Base-by-base conservation (phyloP, 345 rosid genomes). In the Punica granatum region DNA sequence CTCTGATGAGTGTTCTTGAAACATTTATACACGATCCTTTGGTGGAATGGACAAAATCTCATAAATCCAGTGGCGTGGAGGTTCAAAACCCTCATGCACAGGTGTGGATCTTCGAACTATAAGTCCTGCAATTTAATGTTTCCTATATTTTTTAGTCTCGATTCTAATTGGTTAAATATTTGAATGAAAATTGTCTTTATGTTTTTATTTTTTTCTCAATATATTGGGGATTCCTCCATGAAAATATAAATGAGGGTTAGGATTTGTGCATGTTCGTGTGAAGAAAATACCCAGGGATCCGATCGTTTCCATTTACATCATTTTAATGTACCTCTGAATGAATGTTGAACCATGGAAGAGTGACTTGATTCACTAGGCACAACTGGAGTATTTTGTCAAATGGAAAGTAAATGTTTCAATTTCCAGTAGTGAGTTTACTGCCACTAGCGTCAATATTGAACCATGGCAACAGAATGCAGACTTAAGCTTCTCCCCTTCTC, bases 11-110 rank as follows among this genome's bases (percentile, higher is more conserved):
- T 73, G 92, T 93, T 72, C 90, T 91, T 42, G 99, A 93, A 81
- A 93, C 99, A 53, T 93, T 93, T 80, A 86, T 93, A 74, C 99
- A 93, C n/a, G 96, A 93, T 85, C 99, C 99, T 73, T 92, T 93
- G 37, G 99, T 90, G 63, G 99, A 93, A 78, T 93, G 99, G 97
- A 89, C 99, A 62, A 93, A 93, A 76, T 77, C 91, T 72, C 96
- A 91, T 83, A 93, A 93, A 71, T 91, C 96, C 76, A 91, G 97
- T 67, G 97, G 90, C 39, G 89, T 84, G n/a, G 98, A 93, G 85
- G 98, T 90, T 80, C 95, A 93, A 80, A 93, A 93, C 67, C 99
- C 97, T 34, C 97, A 87, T 75, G 99, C 96, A 42, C 95, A 91
- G 95, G 99, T 93, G 72, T 68, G 73, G 15, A 65, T 67, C 37